Base-by-base conservation (phyloP, 208 protist genomes). In the Acanthamoeba castellanii region DNA sequence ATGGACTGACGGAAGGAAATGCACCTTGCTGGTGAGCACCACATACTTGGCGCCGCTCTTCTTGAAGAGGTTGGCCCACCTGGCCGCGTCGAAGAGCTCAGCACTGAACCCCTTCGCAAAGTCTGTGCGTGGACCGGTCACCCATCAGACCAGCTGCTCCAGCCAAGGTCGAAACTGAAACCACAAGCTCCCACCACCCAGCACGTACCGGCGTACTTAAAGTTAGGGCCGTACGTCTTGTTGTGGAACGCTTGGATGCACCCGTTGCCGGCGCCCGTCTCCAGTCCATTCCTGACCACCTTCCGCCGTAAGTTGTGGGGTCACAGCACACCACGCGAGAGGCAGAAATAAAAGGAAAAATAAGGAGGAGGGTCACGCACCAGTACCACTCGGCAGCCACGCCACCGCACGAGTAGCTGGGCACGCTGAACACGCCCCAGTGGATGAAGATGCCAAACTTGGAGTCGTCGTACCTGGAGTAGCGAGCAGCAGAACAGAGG, bases 371-470 rank as follows among this genome's bases (percentile, higher is more conserved):
- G n/a, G n/a, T n/a, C n/a, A n/a, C 47, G 32, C 74, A 95, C 96
- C 96, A 97, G 70, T 97, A 97, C 96, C 96, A 97, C 68, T 97
- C 96, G 34, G 95, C 94, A 6, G 87, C 59, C 8, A 37, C 13
- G 4, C 32, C 52, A 6, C 34, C 5, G n/a, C 68, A 52, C 16
- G 76, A 14, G 85, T 85, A 97, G 50, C 82, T 81, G 8, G 96
- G 96, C 27, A 97, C 96, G 47, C 82, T 92, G 94, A 96, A 97
- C 2, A 97, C 95, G 18, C 96, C 96, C 95, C 95, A 96, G 95
- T 97, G 96, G 42, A 96, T 95, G 87, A 97, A 97, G 8, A 96
- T 96, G 20, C 96, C 95, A 95, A 97, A 96, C 94, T 96, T 96
- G 27, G 74, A 22, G 34, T 94, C 78, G 55, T 89, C 89, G 32